Base-by-base conservation (phyloP, 805 yeast species). In the Kuraishia hungarica region DNA sequence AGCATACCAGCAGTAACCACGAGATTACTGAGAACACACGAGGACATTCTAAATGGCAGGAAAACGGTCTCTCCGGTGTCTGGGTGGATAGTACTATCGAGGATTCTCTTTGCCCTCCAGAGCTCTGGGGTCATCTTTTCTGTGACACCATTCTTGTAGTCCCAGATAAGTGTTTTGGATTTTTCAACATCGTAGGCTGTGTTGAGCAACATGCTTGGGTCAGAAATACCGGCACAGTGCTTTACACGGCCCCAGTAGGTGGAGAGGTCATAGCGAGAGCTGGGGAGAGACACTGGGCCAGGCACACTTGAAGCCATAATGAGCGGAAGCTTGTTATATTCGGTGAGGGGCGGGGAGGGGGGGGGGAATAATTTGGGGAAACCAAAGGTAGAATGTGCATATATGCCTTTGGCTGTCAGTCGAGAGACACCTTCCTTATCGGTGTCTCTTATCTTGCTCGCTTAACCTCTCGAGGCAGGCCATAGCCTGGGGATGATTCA, bases 1-100 rank as follows among this genome's bases (percentile, higher is more conserved):
- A 94, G 79, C 99, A 94, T 94, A 60, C 99, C 99, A 2, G 87
- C 93, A 5, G 98, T 93, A 52, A 94, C 98, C 22, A 93, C 93
- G 70, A 94, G 73, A 69, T 94, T 94, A 11, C 97, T 89, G 54
- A 94, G 74, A 19, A 94, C 99, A 73, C 94, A 90, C 35, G 93
- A 86, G 23, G 97, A 90, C 99, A 94, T 94, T 72, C 99, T 81
- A 72, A 94, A 94, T 2, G 99, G 99, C 54, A 94, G 75, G 28
- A 89, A 67, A 13, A 94, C 97, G 1, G 96, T 87, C 63, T 90
- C 94, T 1, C 97, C 97, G 5, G 96, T 93, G 67, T 94, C 99
- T 53, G 99, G 99, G 70, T 94, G 99, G 48, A 91, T 82, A 0
- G 97, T 86, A 1, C 97, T 90, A 70, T 94, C 98, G 62, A 94